phyloP scores from a whole-genome alignment of 805 yeast genomes.

The Novakomyces olei region DNA sequence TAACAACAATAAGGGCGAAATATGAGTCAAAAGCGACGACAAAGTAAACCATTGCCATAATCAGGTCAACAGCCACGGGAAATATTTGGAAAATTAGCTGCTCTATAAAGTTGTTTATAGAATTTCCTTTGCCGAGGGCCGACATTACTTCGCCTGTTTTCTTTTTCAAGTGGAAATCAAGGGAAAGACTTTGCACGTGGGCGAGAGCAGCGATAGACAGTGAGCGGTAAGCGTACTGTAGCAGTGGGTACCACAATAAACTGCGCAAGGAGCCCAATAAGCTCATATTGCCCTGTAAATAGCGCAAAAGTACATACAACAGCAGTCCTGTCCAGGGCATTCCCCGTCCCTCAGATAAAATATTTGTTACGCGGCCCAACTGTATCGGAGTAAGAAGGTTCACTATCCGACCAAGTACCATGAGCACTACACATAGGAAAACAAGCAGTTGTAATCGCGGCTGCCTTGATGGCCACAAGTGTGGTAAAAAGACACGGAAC shows the following conservation, averaged over 20 bases:
- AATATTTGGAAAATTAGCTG: constrained; percentile 8
- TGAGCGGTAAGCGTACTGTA: constrained; percentile 6
- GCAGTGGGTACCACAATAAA: constrained; percentile 7
- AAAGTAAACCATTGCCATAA: constrained; percentile 8
- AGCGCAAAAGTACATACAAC: constrained; percentile 7
- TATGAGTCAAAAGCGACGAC: constrained; percentile 6
- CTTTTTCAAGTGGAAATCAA: constrained; percentile 8
- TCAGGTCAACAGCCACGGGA: constrained; percentile 7
- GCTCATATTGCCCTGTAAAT: constrained; percentile 9
- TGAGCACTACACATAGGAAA: constrained; percentile 6
- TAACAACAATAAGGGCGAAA: constrained; percentile 6
- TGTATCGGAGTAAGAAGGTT: constrained; percentile 9
- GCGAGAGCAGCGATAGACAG: constrained; percentile 6
- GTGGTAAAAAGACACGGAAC: constrained; percentile 5
- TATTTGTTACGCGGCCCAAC: constrained; percentile 8
- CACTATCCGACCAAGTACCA: constrained; percentile 6
- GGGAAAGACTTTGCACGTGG: constrained; percentile 7
- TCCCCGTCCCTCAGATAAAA: constrained; percentile 4
- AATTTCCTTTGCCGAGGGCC: constrained; percentile 6
- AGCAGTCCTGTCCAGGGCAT: constrained; percentile 7
- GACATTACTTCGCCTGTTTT: constrained; percentile 7
- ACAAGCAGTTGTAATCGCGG: constrained; percentile 6
- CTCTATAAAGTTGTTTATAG: constrained; percentile 8
- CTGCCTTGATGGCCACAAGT: constrained; percentile 8
- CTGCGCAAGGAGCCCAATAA: constrained; percentile 6